These are phyloP conservation scores for Artemisia argyi DNA, from an alignment of 129 eudicot genomes.

Conservation along the genomic window DNA sequence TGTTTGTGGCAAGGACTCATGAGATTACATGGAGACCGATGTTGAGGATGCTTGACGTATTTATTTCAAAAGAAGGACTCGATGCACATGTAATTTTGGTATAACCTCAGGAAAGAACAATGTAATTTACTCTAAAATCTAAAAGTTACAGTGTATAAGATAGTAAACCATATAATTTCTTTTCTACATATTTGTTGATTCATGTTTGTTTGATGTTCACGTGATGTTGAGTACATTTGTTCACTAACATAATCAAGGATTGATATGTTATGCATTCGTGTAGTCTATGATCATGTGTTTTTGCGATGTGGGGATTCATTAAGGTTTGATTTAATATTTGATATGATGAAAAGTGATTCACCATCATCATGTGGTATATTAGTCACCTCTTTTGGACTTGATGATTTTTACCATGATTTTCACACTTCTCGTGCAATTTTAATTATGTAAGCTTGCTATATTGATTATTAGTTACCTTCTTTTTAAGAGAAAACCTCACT, in stretches of 20 bases:
- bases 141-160: not conserved
- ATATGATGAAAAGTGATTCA: not conserved
- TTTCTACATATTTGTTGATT: slow-evolving; percentile 2
- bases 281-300: not conserved
- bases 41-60: too few species aligned
- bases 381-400: slow-evolving; percentile 10
- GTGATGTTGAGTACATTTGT: slow-evolving; percentile 6
- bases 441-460: too few species aligned
- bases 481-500: too few species aligned
- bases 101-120: too few species aligned
- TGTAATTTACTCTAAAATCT: not conserved
- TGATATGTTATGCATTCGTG: not conserved
- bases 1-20: too few species aligned
- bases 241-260: not conserved
- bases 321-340: too few species aligned
- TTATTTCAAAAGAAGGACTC: too few species aligned
- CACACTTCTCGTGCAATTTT: not conserved
- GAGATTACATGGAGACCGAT: too few species aligned
- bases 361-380: not conserved
- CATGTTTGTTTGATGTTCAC: not conserved
- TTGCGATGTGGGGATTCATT: not conserved
- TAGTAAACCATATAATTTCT: not conserved
- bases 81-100: too few species aligned
- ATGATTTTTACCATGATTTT: slow-evolving; percentile 8
- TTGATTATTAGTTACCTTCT: too few species aligned